phyloP scores from a whole-genome alignment of 371 early-diverging fungal species.

The Nematocida major region DNA sequence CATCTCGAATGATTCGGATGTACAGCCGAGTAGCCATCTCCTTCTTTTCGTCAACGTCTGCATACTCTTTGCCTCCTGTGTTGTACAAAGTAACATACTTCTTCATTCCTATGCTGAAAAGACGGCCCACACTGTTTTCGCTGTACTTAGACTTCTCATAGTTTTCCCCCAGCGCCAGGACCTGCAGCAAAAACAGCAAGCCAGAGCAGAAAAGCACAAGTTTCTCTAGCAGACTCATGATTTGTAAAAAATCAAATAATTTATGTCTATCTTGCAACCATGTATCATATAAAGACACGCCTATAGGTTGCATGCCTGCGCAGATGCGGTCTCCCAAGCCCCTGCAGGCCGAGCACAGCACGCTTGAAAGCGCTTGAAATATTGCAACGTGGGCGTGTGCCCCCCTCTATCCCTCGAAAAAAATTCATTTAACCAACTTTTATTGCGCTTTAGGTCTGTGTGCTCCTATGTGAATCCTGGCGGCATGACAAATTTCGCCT shows the following conservation, averaged over 20 bases:
- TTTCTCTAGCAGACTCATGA: background rate
- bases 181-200: background rate
- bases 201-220: background rate
- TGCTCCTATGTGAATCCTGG: too few relatives aligned
- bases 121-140: conserved; percentile 7
- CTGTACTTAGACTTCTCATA: background rate
- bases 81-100: background rate
- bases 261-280: conserved; percentile 1
- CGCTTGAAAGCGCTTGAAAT: too few relatives aligned
- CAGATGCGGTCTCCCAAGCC: background rate
- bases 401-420: too few relatives aligned
- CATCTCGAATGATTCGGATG: conserved; percentile 26
- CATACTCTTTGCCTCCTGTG: background rate
- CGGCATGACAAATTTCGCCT: background rate
- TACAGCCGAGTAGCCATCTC: background rate
- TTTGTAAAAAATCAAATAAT: background rate
- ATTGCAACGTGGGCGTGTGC: too few relatives aligned
- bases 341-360: too few relatives aligned
- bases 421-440: too few relatives aligned
- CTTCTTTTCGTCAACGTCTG: background rate
- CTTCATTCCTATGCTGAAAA: conserved; percentile 28
- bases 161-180: background rate
- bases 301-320: background rate
- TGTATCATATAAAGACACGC: conserved; percentile 1
- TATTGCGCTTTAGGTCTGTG: too few relatives aligned